phyloP scores from a whole-genome alignment of 768 basidiomycete genomes.

The Mycena rosella region DNA sequence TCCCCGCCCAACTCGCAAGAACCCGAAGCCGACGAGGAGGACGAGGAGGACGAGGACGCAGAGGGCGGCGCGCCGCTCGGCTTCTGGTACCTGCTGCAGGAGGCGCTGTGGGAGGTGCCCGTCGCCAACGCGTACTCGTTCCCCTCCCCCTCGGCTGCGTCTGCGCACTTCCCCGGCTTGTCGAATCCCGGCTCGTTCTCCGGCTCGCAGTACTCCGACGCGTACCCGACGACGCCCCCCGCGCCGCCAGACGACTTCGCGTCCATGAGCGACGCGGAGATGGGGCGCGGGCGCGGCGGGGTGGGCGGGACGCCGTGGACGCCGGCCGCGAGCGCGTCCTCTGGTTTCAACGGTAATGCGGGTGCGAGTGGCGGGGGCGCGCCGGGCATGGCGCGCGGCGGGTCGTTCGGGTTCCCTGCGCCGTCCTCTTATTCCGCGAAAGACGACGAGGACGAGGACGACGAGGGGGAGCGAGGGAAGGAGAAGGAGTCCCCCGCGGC shows the following conservation, averaged over 20 bases:
- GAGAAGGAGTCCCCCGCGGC: conserved; percentile 25
- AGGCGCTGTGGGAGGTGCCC: conserved; percentile 74
- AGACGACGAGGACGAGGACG: conserved; percentile 37
- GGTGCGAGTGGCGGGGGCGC: too few species aligned
- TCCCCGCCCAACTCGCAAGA: neutral
- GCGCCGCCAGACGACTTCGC: neutral
- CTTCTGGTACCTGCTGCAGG: conserved; percentile 94
- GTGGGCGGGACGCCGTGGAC: conserved; percentile 50
- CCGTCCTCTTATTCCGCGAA: neutral
- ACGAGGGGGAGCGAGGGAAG: conserved; percentile 37
- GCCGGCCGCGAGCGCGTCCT: conserved; percentile 34
- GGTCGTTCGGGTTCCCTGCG: neutral
- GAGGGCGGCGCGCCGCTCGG: conserved; percentile 84
- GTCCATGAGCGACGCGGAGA: conserved; percentile 12
- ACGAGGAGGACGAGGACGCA: conserved; percentile 82
- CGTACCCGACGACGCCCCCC: neutral
- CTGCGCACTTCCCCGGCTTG: neutral
- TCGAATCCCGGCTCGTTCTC: neutral
- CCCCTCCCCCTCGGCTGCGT: neutral
- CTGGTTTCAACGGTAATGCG: neutral
- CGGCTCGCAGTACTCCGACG: neutral
- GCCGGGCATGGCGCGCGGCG: neutral
- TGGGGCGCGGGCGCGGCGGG: conserved; percentile 18
- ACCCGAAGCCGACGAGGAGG: conserved; percentile 60
- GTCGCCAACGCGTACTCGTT: conserved; percentile 27